Evolutionary conservation across 495 filamentous ascomycete genomes (phyloP), one percentile per base, ranked within the genome.

Genomic region (Trichoderma erinaceum): DNA sequence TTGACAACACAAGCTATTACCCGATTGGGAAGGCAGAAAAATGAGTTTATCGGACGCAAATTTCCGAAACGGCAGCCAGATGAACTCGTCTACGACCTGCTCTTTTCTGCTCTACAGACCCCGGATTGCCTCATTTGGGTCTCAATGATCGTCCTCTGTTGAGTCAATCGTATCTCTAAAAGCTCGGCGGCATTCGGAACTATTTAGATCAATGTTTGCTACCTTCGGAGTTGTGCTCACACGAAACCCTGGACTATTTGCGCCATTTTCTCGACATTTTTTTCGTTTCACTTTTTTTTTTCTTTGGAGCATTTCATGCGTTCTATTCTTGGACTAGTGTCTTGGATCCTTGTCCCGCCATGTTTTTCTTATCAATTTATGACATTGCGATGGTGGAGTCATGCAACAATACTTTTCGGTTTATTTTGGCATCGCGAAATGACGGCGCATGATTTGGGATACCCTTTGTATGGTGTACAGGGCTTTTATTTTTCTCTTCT

Each of bases 41-140:
- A 32, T 61, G 23, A 61, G 35, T 32, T 23, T 25, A 32, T 23
- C 56, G 56, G 56, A 18, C 56, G 11, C 25, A 15, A 32, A 61
- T 61, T 13, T 61, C 56, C 56, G 56, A 61, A 61, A 61, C 25
- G 56, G 27, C 23, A 61, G 56, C 48, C 48, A n/a, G 8, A 3
- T 5, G 21, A 18, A 10, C n/a, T n/a, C 2, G 48, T 52, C 5
- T 18, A 5, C 48, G 48, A 52, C 48, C 48, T 61, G 27, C 56
- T 61, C 27, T 12, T 61, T 38, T 61, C 23, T 13, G 23, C 25
- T 15, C 32, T 15, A 0, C 56, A 61, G 56, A 25, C 23, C 10
- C 5, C 3, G 12, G 27, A 13, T 48, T 5, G 35, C 12, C 44
- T 48, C 5, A 15, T 48, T 48, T 11, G 44, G 44, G n/a, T 3